Base-by-base conservation (phyloP, 2,329 filamentous ascomycete genomes). In the Hymenoscyphus repandus region DNA sequence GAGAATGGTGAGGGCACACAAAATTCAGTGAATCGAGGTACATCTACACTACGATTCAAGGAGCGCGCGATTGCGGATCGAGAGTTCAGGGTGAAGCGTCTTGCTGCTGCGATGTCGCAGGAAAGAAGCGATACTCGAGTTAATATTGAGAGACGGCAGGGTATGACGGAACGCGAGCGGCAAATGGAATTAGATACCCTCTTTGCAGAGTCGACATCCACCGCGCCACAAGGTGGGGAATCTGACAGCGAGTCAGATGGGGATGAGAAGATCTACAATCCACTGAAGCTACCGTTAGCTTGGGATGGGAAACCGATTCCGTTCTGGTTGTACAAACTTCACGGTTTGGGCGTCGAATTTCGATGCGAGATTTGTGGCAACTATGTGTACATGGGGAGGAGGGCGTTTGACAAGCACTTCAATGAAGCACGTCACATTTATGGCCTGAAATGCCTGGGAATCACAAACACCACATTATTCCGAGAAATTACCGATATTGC, bases 271-370 rank as follows among this genome's bases (percentile, higher is more conserved):
- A 88, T 97, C 53, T 96, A 97, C 76, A 99, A 99, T 68, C 93
- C 93, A 0, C 78, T 99, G 58, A 99, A 99, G 67, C 77, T 99
- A 1, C 93, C 93, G 0, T 78, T 99, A 6, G 92, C 90, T 2
- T 99, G 95, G 95, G 93, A 99, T 60, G 93, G 95, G 61, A 99
- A 99, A 67, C 93, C 95, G 0, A 99, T 99, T 62, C 93, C 95
- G 0, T 99, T 93, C 74, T 99, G 93, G 93, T 79, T 99, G 13
- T 99, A 97, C 76, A 93, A 96, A 61, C 78, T 99, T 13, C 93
- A 99, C 66, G 93, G 93, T 1, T 74, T 99, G 22, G 93, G 93
- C 7, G 90, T 96, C 11, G 93, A 99, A 62, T 96, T 96, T 60
- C 79, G 87, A 0, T 99, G 93, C 74, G 92, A 99, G 68, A 89